These are phyloP conservation scores for Tetratostichococcus sp. DNA, from an alignment of 139 green algal genomes.

Conservation along the genomic window DNA sequence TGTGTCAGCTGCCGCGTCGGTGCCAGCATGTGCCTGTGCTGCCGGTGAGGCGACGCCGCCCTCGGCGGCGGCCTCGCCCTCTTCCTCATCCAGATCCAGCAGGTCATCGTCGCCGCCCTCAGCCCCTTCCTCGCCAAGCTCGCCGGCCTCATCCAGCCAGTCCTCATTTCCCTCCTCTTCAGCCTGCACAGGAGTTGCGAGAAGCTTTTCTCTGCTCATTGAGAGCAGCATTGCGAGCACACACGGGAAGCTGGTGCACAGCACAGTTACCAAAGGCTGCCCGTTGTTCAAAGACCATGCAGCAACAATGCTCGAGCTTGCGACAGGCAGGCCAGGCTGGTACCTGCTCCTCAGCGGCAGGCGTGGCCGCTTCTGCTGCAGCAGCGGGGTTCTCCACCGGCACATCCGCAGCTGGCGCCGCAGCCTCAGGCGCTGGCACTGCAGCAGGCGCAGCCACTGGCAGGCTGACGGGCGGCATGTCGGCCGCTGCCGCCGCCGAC, in stretches of 20 bases:
- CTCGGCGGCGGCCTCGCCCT: background rate
- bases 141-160: background rate
- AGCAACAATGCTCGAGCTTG: no score
- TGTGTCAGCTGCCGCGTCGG: background rate
- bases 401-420: background rate
- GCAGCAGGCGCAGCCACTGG: background rate
- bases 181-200: background rate
- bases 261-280: no score
- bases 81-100: conserved; percentile 2
- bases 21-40: background rate
- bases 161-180: conserved; percentile 6
- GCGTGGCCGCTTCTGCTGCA: background rate
- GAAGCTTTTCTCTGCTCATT: background rate
- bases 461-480: background rate
- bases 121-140: background rate
- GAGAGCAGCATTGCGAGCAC: background rate
- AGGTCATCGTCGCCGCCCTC: background rate
- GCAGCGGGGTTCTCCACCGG: background rate
- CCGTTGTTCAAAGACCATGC: no score
- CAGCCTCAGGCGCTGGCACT: background rate
- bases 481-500: background rate
- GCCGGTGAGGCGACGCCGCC: background rate
- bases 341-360: no score
- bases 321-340: no score
- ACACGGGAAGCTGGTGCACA: background rate